These are phyloP conservation scores for Yamadazyma buinensis DNA, from an alignment of 1,139 yeast genomes.

Conservation along the genomic window DNA sequence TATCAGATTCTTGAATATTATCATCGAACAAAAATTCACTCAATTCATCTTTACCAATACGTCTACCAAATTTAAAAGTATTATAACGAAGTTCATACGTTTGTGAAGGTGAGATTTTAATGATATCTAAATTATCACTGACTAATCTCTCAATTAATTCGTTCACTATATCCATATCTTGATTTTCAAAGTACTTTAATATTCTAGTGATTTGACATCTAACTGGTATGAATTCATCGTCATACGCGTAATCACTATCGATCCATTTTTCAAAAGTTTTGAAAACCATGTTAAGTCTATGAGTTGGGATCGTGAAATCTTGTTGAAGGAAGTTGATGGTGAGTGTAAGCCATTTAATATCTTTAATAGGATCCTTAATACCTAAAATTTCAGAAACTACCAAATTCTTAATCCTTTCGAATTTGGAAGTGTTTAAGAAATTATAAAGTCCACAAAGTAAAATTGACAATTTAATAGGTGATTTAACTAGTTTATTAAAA, in stretches of 20 bases:
- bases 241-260: slow-evolving; percentile 61
- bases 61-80: slow-evolving; percentile 29
- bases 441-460: slow-evolving; percentile 32
- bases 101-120: slow-evolving; percentile 30
- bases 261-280: slow-evolving; percentile 53
- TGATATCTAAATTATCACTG: slow-evolving; percentile 48
- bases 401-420: slow-evolving; percentile 55
- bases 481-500: slow-evolving; percentile 27
- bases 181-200: slow-evolving; percentile 24
- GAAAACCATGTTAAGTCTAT: slow-evolving; percentile 59
- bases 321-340: slow-evolving; percentile 45
- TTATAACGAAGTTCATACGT: slow-evolving; percentile 43
- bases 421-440: slow-evolving; percentile 27
- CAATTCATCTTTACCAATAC: slow-evolving; percentile 26
- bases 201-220: slow-evolving; percentile 53
- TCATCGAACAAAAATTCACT: slow-evolving; percentile 33
- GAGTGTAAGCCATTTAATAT: slow-evolving; percentile 47
- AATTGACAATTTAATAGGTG: slow-evolving; percentile 36
- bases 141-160: slow-evolving; percentile 27
- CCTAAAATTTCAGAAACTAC: slow-evolving; percentile 68
- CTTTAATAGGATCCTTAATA: slow-evolving; percentile 33
- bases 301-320: slow-evolving; percentile 44
- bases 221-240: slow-evolving; percentile 44
- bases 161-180: slow-evolving; percentile 29
- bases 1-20: slow-evolving; percentile 16